These are phyloP conservation scores for Trichoderma brevicompactum DNA, from an alignment of 2,329 filamentous ascomycete species.

Conservation along the genomic window DNA sequence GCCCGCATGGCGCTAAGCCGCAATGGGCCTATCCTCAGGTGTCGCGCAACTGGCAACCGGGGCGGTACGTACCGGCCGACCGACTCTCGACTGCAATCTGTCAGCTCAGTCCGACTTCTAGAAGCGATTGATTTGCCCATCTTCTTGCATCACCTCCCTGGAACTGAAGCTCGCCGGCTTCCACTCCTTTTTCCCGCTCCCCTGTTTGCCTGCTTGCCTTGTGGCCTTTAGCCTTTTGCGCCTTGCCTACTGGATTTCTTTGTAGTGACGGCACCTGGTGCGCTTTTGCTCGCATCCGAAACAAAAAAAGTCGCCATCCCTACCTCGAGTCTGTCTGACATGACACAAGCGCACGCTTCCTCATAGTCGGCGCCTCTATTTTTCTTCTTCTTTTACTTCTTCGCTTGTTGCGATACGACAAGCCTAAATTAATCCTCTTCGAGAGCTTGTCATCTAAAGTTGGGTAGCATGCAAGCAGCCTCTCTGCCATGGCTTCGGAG, in stretches of 20 bases:
- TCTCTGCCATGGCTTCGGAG: constrained; percentile 48
- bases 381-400: constrained; percentile 4
- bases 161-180: constrained; percentile 23
- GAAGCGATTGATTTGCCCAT: constrained; percentile 13
- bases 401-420: background rate
- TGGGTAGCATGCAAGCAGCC: constrained; percentile 37
- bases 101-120: constrained; percentile 20
- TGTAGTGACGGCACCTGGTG: background rate
- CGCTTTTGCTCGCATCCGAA: constrained; percentile 5
- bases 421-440: background rate
- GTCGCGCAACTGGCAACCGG: constrained; percentile 20
- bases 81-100: constrained; percentile 23
- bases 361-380: constrained; percentile 6
- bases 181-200: constrained; percentile 16
- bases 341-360: constrained; percentile 29
- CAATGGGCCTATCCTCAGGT: constrained; percentile 2
- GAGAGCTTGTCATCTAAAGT: constrained; percentile 6
- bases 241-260: background rate
- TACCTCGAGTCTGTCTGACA: constrained; percentile 29
- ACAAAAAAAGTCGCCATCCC: constrained; percentile 5
- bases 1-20: constrained; percentile 20
- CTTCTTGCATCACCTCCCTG: constrained; percentile 13
- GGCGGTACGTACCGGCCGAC: constrained; percentile 25
- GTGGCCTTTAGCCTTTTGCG: background rate
- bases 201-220: background rate